Evolutionary conservation across 208 protist species (phyloP).

Genomic region (Trypanosoma melophagium): DNA sequence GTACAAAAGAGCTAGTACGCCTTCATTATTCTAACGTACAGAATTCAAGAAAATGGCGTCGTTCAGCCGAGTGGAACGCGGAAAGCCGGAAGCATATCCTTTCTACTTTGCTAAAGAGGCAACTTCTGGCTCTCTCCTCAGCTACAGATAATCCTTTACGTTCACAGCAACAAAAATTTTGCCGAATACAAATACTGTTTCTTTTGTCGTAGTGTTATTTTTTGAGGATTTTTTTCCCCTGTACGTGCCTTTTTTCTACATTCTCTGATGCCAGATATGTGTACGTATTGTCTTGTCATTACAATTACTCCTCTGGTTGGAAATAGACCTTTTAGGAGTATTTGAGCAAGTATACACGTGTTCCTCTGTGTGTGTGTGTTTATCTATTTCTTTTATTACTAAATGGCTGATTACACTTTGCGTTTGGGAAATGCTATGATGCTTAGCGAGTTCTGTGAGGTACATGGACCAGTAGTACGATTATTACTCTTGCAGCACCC

Average conservation of each 20-base stretch:
- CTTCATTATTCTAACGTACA: conserved; percentile 19
- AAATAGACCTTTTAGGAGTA: no score
- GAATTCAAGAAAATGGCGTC: conserved; percentile 34
- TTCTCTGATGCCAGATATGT: not conserved
- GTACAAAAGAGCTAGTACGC: conserved; percentile 25
- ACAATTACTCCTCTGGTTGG: no score
- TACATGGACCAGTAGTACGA: conserved; percentile 11
- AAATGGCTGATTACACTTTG: not conserved
- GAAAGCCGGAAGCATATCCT: conserved; percentile 33
- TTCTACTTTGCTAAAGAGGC: conserved; percentile 40
- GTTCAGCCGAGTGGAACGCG: conserved; percentile 29
- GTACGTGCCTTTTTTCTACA: not conserved
- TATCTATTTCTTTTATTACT: conserved; percentile 1
- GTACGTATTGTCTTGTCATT: not conserved
- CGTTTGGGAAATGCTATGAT: not conserved
- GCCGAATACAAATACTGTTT: conserved; percentile 54
- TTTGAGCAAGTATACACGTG: not conserved
- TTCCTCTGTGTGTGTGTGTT: not conserved
- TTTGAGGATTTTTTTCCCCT: not conserved
- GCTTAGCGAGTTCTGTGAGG: conserved; percentile 23
- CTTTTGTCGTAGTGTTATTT: conserved; percentile 29
- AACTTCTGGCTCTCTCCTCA: conserved; percentile 33
- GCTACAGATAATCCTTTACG: not conserved
- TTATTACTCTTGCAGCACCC: not conserved
- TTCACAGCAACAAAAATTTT: conserved; percentile 20